These are phyloP conservation scores for Penicillium griseofulvum DNA, from an alignment of 2,329 filamentous ascomycete species.

Conservation along the genomic window DNA sequence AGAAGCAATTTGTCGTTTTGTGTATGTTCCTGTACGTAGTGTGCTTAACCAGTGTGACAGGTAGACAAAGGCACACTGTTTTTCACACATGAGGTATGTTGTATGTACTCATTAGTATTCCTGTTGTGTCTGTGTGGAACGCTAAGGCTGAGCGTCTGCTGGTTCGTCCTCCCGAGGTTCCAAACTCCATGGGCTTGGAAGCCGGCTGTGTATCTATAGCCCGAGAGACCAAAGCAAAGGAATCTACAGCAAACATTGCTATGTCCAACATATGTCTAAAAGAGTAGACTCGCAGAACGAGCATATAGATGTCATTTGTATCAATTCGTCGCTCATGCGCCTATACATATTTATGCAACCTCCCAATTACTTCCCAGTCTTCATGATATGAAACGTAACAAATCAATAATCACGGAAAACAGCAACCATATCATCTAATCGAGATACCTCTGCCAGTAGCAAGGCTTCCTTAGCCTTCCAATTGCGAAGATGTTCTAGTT, in stretches of 20 bases:
- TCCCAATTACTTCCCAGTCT: background rate
- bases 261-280: background rate
- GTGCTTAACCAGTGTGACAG: background rate
- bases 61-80: background rate
- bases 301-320: background rate
- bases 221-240: background rate
- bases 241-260: background rate
- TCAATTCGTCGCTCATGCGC: conserved; percentile 6
- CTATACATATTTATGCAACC: conserved; percentile 6
- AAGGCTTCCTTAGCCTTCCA: conserved; percentile 65
- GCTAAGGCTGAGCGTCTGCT: background rate
- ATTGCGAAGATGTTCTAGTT: conserved; percentile 66
- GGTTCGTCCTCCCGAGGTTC: no score
- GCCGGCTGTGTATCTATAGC: background rate
- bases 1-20: background rate
- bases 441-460: conserved; percentile 73
- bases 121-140: background rate
- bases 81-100: background rate
- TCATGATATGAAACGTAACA: background rate
- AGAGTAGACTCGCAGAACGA: background rate
- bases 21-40: background rate
- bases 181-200: background rate
- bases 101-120: background rate
- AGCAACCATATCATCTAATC: conserved; percentile 80
- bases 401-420: conserved; percentile 73